A percentile compares a stretch with the other conserved stretches of the same genome.
Conservation (phyloP, 225 moss, liverwort and hornwort species). For the Physcomitrium patens region DNA sequence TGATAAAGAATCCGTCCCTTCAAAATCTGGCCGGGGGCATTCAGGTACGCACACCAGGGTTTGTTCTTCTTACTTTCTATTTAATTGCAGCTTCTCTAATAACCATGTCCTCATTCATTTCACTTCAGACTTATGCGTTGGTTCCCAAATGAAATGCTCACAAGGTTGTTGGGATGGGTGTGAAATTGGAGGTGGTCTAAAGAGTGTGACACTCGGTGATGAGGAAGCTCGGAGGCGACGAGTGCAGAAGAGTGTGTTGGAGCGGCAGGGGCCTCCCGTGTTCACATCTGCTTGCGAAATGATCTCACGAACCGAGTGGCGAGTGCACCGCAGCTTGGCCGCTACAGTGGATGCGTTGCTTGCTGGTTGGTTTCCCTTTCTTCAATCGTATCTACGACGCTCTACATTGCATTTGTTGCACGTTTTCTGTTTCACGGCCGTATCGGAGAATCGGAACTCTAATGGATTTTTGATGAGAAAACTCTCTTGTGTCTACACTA, state of each 20-base stretch:
- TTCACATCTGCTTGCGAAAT: constrained; percentile 90
- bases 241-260: constrained; percentile 96
- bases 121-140: no score
- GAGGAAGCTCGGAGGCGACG: constrained; percentile 94
- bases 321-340: constrained; percentile 86
- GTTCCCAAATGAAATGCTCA: constrained; percentile 36
- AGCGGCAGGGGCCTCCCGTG: constrained; percentile 88
- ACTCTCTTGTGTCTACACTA: constrained; percentile 29
- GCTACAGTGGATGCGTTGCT: constrained; percentile 87
- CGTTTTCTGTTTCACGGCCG: not conserved
- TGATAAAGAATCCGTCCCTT: constrained; percentile 96
- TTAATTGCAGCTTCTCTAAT: no score
- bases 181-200: constrained; percentile 85
- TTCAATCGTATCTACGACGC: not conserved
- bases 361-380: constrained; percentile 55
- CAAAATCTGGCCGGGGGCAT: constrained; percentile 91
- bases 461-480: constrained; percentile 5
- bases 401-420: not conserved
- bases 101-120: no score
- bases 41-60: constrained; percentile 72
- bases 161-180: constrained; percentile 58
- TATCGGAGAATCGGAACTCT: not conserved
- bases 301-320: constrained; percentile 89
- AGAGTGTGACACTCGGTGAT: constrained; percentile 98
- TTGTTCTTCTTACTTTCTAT: not conserved